Evolutionary conservation across 2,329 filamentous ascomycete species (phyloP), one percentile per base, ranked within the genome.

Genomic region (Dactylonectria macrodidyma): DNA sequence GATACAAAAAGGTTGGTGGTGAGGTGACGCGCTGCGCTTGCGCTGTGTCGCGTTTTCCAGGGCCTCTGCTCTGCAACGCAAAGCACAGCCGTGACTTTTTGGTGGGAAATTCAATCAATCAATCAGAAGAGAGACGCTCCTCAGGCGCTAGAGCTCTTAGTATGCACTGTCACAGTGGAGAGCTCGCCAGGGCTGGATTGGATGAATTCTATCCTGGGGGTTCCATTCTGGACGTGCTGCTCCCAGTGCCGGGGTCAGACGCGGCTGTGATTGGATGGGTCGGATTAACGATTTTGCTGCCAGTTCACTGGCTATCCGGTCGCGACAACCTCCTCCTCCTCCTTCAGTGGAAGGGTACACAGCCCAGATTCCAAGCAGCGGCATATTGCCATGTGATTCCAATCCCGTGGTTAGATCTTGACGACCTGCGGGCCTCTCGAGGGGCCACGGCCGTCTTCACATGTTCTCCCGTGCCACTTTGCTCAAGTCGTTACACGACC

Each of bases 1-100:
- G 55, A 52, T 57, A 36, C 55, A 66, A 57, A 65, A 66, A 44
- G 52, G 63, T 57, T 65, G 63, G 41, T 58, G 24, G 41, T 44
- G 24, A 59, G 46, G 41, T 65, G 62, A 65, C 62, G 56, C 56
- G 56, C 55, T 41, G 62, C 46, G 16, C 38, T 36, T 66, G 58
- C 26, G 58, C 26, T 34, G 30, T 61, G 63, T 55, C 58, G 52
- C 58, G 63, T 57, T 61, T 66, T 60, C 36, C 51, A 50, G 47
- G 54, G 54, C 57, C 47, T 4, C 59, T 52, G 56, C 51, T 56
- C 24, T 36, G 26, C 58, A 50, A 60, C 34, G 41, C 48, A 60
- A 52, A 44, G 58, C 34, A 50, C 47, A 50, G 16, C 41, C 41
- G 41, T 44, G 41, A 44, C 14, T 44, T 44, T 44, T 44, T 44